A percentile compares a stretch with the other conserved stretches of the same genome.
Conservation (phyloP, 768 basidiomycete species). For the Phaeotremella fagi region DNA sequence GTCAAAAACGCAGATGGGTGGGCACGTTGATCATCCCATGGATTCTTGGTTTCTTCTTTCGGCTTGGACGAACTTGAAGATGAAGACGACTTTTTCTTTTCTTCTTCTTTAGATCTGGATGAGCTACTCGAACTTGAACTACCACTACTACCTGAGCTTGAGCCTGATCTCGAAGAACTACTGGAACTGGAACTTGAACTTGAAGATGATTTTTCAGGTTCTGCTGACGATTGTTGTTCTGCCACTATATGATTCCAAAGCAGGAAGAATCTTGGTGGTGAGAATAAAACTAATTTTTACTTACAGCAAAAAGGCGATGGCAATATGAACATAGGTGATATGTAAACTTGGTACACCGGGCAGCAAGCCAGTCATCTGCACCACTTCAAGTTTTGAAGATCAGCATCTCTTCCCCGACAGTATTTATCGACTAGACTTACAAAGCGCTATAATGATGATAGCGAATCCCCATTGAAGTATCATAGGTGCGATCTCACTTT, state of each 20-base stretch:
- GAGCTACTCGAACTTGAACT: slow-evolving; percentile 18
- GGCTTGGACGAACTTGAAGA: slow-evolving; percentile 1
- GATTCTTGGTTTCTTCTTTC: slow-evolving; percentile 15
- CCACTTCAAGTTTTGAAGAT: slow-evolving; percentile 5
- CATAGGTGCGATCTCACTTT: slow-evolving; percentile 23
- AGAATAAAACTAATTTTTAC: not conserved
- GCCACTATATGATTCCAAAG: slow-evolving; percentile 40
- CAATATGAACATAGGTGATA: slow-evolving; percentile 42
- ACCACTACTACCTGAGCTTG: not conserved
- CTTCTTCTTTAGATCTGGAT: slow-evolving; percentile 2
- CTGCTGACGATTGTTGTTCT: slow-evolving; percentile 7
- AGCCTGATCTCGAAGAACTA: not conserved
- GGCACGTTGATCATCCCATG: slow-evolving; percentile 41
- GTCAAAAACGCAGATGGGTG: slow-evolving; percentile 42
- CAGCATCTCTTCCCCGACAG: not conserved
- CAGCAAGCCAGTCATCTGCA: slow-evolving; percentile 29
- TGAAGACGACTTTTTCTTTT: slow-evolving; percentile 14
- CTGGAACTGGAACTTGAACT: slow-evolving; percentile 9
- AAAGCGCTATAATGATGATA: slow-evolving; percentile 30
- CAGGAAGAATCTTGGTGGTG: slow-evolving; percentile 13
- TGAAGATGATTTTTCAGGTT: slow-evolving; percentile 3
- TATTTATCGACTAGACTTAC: slow-evolving; percentile 10
- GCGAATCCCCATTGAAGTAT: slow-evolving; percentile 35
- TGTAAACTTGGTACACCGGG: slow-evolving; percentile 36
- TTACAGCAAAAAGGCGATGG: slow-evolving; percentile 34